These are phyloP conservation scores for Fraxinus ornus DNA, from an alignment of 305 asterid genomes.

Conservation along the genomic window DNA sequence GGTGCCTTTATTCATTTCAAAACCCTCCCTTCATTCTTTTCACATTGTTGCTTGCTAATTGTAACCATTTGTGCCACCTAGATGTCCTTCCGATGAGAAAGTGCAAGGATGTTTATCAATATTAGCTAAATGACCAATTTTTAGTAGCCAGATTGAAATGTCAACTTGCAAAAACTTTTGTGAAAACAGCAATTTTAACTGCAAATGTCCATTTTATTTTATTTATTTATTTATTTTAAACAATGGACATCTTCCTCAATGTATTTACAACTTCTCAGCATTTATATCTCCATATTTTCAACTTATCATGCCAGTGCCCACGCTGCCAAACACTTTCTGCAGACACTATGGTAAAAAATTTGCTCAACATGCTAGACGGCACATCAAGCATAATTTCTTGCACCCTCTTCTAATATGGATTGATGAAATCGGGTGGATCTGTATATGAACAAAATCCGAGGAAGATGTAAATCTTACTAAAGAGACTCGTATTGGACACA, in stretches of 20 bases:
- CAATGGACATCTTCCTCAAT: not conserved
- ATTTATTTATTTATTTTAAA: no score
- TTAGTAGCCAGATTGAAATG: not conserved
- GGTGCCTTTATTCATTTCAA: not conserved
- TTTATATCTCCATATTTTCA: not conserved
- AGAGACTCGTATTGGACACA: not conserved
- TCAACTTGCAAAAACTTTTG: not conserved
- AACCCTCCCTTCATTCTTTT: not conserved
- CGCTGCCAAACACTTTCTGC: not conserved
- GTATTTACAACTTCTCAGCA: not conserved
- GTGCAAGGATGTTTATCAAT: not conserved
- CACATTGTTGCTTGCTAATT: not conserved
- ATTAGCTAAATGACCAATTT: not conserved
- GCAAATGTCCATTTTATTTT: not conserved
- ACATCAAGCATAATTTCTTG: not conserved
- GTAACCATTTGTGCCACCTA: not conserved
- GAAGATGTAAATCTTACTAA: not conserved
- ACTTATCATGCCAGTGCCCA: not conserved
- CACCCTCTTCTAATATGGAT: not conserved
- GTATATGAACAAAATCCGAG: not conserved
- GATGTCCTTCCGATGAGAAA: not conserved
- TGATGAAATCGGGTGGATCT: not conserved
- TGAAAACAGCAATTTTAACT: not conserved
- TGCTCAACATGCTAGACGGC: not conserved
- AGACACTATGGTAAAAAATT: not conserved